phyloP scores from a whole-genome alignment of 768 basidiomycete genomes.

The Lepiota venenata region DNA sequence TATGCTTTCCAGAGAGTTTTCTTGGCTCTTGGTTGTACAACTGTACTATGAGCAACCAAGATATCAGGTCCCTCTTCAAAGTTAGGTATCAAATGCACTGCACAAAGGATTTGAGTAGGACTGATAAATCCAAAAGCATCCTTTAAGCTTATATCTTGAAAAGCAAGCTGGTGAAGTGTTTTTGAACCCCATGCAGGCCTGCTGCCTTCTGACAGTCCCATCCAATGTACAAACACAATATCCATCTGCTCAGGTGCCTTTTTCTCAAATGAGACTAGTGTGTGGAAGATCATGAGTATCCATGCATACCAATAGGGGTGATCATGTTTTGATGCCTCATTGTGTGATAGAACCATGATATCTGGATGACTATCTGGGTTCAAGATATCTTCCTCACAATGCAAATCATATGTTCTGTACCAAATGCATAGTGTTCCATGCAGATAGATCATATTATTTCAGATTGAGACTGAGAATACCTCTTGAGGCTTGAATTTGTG shows the following conservation, averaged over 20 bases:
- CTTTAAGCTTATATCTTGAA: conserved; percentile 17
- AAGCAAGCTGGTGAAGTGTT: conserved; percentile 35
- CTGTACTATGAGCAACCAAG: too few relatives aligned
- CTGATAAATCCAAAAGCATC: conserved; percentile 31
- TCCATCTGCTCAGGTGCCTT: conserved; percentile 17
- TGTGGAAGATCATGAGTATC: conserved; percentile 24
- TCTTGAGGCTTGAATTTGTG: too few relatives aligned
- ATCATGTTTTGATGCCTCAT: not conserved
- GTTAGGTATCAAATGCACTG: conserved; percentile 29
- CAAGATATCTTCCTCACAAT: conserved; percentile 29
- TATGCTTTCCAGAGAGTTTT: too few relatives aligned
- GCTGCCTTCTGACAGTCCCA: conserved; percentile 28
- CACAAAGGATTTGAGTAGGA: conserved; percentile 29
- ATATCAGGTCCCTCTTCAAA: conserved; percentile 13
- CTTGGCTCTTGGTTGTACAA: too few relatives aligned
- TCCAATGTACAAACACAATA: conserved; percentile 33
- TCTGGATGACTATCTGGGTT: conserved; percentile 26
- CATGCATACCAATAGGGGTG: conserved; percentile 12
- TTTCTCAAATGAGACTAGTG: conserved; percentile 10
- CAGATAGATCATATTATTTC: conserved; percentile 22
- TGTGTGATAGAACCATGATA: conserved; percentile 20
- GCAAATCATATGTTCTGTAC: conserved; percentile 36
- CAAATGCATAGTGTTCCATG: not conserved
- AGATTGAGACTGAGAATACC: too few relatives aligned
- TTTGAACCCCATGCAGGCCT: conserved; percentile 22